Base-by-base conservation (phyloP, 208 protist species). In the Porcisia deanei region DNA sequence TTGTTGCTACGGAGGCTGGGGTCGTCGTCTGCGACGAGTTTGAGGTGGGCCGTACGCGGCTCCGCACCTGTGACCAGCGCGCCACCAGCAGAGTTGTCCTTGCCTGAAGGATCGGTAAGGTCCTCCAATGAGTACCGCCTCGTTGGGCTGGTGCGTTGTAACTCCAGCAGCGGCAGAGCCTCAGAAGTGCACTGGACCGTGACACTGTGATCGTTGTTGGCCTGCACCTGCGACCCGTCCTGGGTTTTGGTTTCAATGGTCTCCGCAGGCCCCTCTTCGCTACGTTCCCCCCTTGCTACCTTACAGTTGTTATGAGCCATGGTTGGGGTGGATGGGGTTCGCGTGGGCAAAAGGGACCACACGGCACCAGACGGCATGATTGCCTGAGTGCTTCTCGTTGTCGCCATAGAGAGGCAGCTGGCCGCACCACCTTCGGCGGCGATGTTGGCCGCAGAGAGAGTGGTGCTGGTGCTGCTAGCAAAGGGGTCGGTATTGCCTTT, bases 391-490 rank as follows among this genome's bases (percentile, higher is more conserved):
- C 39, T 64, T 49, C 65, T 77, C 30, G 30, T 30, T 16, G 60
- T n/a, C 37, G 73, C 16, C 14, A 45, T 65, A 9, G 73, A 72
- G 20, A 58, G n/a, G 55, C 52, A 7, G 65, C 54, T 73, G 20
- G 54, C 37, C 34, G 74, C 66, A 41, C 57, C 12, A 14, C 53
- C 10, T 9, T 30, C n/a, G 20, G 9, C 55, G 53, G 22, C 61
- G 66, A 52, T 65, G 7, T 68, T 79, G 8, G 37, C 71, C 22
- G 75, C 69, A 8, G 59, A 79, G 58, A 63, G 53, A 68, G 75
- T 74, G 22, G 68, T 74, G 68, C 75, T 61, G 39, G 74, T 74
- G 43, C 68, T 79, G 68, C 59, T 79, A 59, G 70, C 57, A 52
- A 74, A 34, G 8, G 75, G 59, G 9, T 70, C 75, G 39, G 54